Evolutionary conservation across 1,139 yeast species (phyloP).

Genomic region (Pichia sp.): DNA sequence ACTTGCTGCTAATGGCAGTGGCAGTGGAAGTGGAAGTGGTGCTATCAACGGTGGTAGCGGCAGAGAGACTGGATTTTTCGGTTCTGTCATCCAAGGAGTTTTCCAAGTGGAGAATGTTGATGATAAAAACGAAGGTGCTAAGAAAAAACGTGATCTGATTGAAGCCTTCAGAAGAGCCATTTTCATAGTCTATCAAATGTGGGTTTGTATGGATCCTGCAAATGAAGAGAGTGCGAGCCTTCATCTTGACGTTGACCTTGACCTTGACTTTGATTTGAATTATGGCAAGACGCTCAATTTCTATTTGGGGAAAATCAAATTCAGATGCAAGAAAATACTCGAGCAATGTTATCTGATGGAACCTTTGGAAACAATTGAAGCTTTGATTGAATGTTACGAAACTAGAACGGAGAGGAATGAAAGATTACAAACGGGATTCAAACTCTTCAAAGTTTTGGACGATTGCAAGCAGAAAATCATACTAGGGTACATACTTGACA

Average conservation of each 20-base stretch:
- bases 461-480: conserved; percentile 78
- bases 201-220: conserved; percentile 64
- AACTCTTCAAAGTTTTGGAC: conserved; percentile 69
- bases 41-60: background rate
- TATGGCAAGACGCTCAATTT: conserved; percentile 42
- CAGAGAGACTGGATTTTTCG: conserved; percentile 4
- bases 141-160: conserved; percentile 47
- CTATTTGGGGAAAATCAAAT: conserved; percentile 61
- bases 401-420: background rate
- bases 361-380: conserved; percentile 67
- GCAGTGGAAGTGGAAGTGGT: background rate
- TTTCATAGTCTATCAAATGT: conserved; percentile 48
- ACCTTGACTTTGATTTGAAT: background rate
- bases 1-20: background rate
- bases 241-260: conserved; percentile 2
- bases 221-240: conserved; percentile 1
- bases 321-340: conserved; percentile 60
- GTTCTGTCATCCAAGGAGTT: conserved; percentile 69
- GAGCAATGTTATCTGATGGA: conserved; percentile 66
- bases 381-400: conserved; percentile 40
- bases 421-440: conserved; percentile 20
- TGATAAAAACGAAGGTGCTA: conserved; percentile 46
- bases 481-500: conserved; percentile 56
- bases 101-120: conserved; percentile 72
- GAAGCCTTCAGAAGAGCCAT: conserved; percentile 60